phyloP scores from a whole-genome alignment of 805 yeast species.

The Lachancea cidri region DNA sequence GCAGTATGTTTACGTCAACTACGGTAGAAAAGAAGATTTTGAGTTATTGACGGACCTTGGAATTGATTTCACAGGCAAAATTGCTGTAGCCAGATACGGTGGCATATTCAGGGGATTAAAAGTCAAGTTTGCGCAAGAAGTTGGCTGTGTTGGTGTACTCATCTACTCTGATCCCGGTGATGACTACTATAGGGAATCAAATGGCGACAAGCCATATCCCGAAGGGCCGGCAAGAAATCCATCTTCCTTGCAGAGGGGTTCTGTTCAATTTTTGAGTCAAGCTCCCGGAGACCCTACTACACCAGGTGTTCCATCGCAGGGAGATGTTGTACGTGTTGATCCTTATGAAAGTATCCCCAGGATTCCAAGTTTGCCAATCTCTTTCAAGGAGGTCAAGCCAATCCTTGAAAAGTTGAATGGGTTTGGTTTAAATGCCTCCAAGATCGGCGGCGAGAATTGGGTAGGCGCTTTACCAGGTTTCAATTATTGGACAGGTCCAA shows the following conservation, averaged over 20 bases:
- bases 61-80: conserved; percentile 49
- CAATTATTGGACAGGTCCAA: conserved; percentile 52
- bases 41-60: conserved; percentile 41
- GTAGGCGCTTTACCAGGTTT: conserved; percentile 40
- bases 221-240: conserved; percentile 76
- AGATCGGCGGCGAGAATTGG: conserved; percentile 41
- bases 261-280: conserved; percentile 55
- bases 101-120: conserved; percentile 65
- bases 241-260: conserved; percentile 70
- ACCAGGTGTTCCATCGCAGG: conserved; percentile 57
- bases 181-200: conserved; percentile 46
- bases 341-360: conserved; percentile 50
- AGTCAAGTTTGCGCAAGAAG: conserved; percentile 69
- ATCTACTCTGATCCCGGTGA: conserved; percentile 70
- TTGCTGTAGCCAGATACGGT: conserved; percentile 67
- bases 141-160: conserved; percentile 62
- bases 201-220: conserved; percentile 65
- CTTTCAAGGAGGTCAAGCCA: conserved; percentile 58
- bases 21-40: conserved; percentile 61
- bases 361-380: conserved; percentile 69
- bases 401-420: conserved; percentile 56
- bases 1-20: conserved; percentile 59
- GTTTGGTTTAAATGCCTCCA: conserved; percentile 39
- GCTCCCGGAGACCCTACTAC: conserved; percentile 79
- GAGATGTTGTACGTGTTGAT: conserved; percentile 42